Percentiles rank a stretch among this genome's conserved stretches.
Evolutionary conservation across 2,329 filamentous ascomycete species (phyloP).

Genomic region (Aspergillus carbonarius): DNA sequence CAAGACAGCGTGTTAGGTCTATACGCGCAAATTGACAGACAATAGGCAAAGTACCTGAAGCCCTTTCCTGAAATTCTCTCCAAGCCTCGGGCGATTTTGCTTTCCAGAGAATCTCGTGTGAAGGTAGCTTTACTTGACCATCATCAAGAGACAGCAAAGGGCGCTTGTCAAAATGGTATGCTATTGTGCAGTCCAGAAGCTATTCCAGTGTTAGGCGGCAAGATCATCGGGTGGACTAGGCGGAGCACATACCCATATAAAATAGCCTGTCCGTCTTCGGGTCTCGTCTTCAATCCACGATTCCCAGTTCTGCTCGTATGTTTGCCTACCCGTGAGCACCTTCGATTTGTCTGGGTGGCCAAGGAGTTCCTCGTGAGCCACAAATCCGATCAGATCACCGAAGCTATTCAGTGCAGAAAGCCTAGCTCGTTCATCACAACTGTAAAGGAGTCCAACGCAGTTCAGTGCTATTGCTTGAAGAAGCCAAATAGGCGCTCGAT

Average conservation of each 20-base stretch:
- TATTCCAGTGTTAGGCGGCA: conserved; percentile 17
- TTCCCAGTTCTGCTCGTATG: conserved; percentile 29
- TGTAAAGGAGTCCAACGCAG: conserved; percentile 34
- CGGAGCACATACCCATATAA: conserved; percentile 41
- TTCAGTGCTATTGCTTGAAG: conserved; percentile 34
- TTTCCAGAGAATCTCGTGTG: conserved; percentile 44
- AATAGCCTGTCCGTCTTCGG: conserved; percentile 41
- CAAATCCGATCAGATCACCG: conserved; percentile 29
- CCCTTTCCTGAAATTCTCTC: conserved; percentile 27
- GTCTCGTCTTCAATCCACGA: conserved; percentile 41
- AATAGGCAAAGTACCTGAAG: conserved; percentile 18
- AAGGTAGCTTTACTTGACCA: conserved; percentile 41
- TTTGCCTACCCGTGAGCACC: conserved; percentile 3
- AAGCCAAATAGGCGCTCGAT: conserved; percentile 25
- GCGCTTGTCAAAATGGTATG: conserved; percentile 38
- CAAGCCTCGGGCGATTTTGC: conserved; percentile 35
- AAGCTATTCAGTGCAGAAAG: conserved; percentile 26
- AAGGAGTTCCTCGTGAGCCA: conserved; percentile 25
- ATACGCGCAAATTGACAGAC: neutral
- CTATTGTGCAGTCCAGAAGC: conserved; percentile 45
- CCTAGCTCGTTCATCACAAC: conserved; percentile 24
- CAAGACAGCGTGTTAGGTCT: conserved; percentile 5
- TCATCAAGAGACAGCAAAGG: conserved; percentile 42
- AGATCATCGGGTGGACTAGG: neutral
- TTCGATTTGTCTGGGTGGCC: conserved; percentile 12